Base-by-base conservation (phyloP, 176 grass and related monocot species). In the Aegilops sharonensis region DNA sequence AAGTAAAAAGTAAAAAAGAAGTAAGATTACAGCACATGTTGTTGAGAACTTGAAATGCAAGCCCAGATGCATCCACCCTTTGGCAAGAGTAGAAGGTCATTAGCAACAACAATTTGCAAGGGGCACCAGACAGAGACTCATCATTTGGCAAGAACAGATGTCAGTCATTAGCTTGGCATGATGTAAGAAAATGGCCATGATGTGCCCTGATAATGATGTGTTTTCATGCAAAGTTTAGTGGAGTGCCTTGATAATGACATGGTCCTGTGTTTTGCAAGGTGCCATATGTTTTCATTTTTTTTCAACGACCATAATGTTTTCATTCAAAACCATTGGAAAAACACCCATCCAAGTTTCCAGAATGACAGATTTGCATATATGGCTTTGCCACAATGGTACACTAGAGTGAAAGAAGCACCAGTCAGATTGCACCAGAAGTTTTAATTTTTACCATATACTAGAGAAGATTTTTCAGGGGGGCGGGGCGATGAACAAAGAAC, bases 401-500 rank as follows among this genome's bases (percentile, higher is more conserved):
- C 15, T 40, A 5, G 11, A 54, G 10, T 5, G 24, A 35, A 10
- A 76, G 39, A 23, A 68, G 37, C 36, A 56, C n/a, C 56, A 57
- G 6, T 21, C 6, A 48, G 15, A 73, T 64, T 78, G 87, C 79
- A 64, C 11, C 17, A 54, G 1, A 27, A 23, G 81, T 76, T 50
- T 39, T 78, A 80, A 80, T 75, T 83, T 70, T 70, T 48, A 66
- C 64, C 54, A 68, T 77, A n/a, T n/a, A n/a, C n/a, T n/a, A n/a
- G n/a, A n/a, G n/a, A n/a, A n/a, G n/a, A 81, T 3, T 21, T 8
- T 70, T 81, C 84, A 17, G 47, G 42, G 10, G 8, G 76, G 29
- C 36, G 47, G 83, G 83, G 81, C 24, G 76, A 68, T 71, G 85
- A 88, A 91, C 89, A 81, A 91, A 88, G 89, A 88, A 88, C 77